A percentile compares a stretch with the other conserved stretches of the same genome.
Conservation (phyloP, 805 yeast genomes). For the Cyberlindnera lachancei region DNA sequence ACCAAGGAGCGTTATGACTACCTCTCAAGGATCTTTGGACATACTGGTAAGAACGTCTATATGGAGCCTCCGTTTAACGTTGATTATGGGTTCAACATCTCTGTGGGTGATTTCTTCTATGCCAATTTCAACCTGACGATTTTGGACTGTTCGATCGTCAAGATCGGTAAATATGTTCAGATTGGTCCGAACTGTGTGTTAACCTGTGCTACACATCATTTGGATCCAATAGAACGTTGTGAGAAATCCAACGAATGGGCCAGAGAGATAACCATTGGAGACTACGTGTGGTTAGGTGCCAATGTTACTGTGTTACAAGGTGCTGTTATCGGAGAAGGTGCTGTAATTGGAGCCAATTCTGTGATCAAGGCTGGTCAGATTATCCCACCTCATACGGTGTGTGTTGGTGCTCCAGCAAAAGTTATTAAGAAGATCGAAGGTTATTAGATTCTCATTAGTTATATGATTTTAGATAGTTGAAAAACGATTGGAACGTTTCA, state of each 20-base stretch:
- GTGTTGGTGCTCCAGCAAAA: slow-evolving; percentile 58
- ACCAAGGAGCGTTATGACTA: slow-evolving; percentile 30
- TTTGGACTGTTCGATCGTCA: slow-evolving; percentile 54
- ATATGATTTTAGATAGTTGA: slow-evolving; percentile 8
- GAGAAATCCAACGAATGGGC: slow-evolving; percentile 39
- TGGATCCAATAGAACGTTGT: slow-evolving; percentile 39
- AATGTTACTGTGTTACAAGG: slow-evolving; percentile 53
- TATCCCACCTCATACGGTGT: slow-evolving; percentile 47
- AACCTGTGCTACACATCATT: slow-evolving; percentile 59
- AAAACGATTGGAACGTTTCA: slow-evolving; percentile 18
- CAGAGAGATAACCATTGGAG: slow-evolving; percentile 49
- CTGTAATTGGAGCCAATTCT: slow-evolving; percentile 61
- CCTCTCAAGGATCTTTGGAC: slow-evolving; percentile 40
- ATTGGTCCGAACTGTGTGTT: slow-evolving; percentile 58
- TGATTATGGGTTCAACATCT: slow-evolving; percentile 61
- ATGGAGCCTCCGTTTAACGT: slow-evolving; percentile 55
- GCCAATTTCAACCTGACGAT: slow-evolving; percentile 47
- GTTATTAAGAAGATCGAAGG: slow-evolving; percentile 29
- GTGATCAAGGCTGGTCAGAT: slow-evolving; percentile 44
- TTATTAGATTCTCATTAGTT: slow-evolving; percentile 5
- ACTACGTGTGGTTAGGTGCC: slow-evolving; percentile 64
- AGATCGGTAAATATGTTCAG: slow-evolving; percentile 51
- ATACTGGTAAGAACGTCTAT: slow-evolving; percentile 25
- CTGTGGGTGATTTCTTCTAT: slow-evolving; percentile 50
- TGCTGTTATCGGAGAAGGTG: slow-evolving; percentile 53